Evolutionary conservation across 139 green algal genomes (phyloP), one percentile per base, ranked within the genome.

Genomic region (Chlamydomonas urium): DNA sequence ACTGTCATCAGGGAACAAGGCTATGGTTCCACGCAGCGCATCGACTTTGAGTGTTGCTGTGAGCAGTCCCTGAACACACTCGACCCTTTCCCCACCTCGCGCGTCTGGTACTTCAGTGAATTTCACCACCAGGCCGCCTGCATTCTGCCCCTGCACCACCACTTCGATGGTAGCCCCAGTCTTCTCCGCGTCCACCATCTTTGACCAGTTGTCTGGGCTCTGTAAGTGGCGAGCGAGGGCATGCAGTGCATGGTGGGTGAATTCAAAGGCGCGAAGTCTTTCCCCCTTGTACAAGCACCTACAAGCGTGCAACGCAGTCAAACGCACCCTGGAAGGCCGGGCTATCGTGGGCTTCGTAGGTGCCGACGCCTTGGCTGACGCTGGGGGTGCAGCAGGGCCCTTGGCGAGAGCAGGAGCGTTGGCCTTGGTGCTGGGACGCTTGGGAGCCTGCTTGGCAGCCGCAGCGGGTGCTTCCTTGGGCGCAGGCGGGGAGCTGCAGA

Each of bases 141-240:
- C 42, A 26, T 74, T 79, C 33, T 69, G 65, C 1, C 38, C 53
- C 38, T 63, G 57, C 47, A 79, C 73, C 38, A 68, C 74, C 23
- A 79, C 73, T 23, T 73, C 56, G 36, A 79, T 65, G 1, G 47
- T 72, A 37, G 68, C 50, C 21, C 73, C 73, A 1, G 29, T 19
- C 53, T 35, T 35, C 36, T 74, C 71, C 1, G 73, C 73, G 19
- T 69, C 73, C 6, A 37, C 35, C 2, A 62, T 65, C n/a, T 69
- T 69, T 38, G 59, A 14, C 10, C 8, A 14, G 42, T 14, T 50
- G 42, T 14, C 8, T 50, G 42, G 42, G 42, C 10, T 24, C 14
- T 8, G 42, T 24, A 8, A 50, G 8, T 8, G 8, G 8, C 42
- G 14, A 14, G 42, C 42, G 8, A 8, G 14, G 42, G 42, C 42